Evolutionary conservation across 2,329 filamentous ascomycete genomes (phyloP), one percentile per base, ranked within the genome.

Genomic region (Beauveria caledonica): DNA sequence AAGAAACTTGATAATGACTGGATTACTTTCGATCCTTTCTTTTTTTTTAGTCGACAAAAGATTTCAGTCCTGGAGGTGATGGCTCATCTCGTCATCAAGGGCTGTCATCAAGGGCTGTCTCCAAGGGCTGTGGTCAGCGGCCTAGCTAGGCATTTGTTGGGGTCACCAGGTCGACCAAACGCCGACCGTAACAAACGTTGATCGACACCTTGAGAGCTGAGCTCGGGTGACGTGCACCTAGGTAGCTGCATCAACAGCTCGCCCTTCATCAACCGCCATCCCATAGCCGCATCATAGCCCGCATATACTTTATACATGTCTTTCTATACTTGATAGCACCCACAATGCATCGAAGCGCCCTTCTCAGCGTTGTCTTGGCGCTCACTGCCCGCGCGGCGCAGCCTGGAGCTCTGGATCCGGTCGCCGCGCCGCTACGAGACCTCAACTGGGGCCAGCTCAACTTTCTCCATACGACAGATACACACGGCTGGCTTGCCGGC

Each of bases 401-500:
- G 73, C 93, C 93, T 10, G 86, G 84, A 60, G 90, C 93, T 58
- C 86, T 86, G n/a, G 75, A 82, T 45, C 90, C 94, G 8, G 81
- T 93, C 62, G 81, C 85, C 61, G 91, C 88, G 60, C 92, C 92
- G 50, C 84, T 97, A 74, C 87, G 93, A 68, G 83, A 91, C 66
- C 80, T 99, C 58, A 83, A 86, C 67, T 97, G 92, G 90, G 92
- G 89, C n/a, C 88, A 96, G 72, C 81, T 97, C 69, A 97, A 97
- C 79, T 95, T 96, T 73, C 76, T 99, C n/a, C 92, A 96, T 70
- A 97, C 94, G 0, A 97, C 94, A 45, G 89, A 97, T 72, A 94
- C 90, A 5, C 94, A 97, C 75, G 93, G 94, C 68, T 99, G 94
- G 94, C 87, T 95, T 70, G 91, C 86, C 10, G 94, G 94, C 1